Conservation (phyloP, 768 basidiomycete species). For the Panus rudis region DNA sequence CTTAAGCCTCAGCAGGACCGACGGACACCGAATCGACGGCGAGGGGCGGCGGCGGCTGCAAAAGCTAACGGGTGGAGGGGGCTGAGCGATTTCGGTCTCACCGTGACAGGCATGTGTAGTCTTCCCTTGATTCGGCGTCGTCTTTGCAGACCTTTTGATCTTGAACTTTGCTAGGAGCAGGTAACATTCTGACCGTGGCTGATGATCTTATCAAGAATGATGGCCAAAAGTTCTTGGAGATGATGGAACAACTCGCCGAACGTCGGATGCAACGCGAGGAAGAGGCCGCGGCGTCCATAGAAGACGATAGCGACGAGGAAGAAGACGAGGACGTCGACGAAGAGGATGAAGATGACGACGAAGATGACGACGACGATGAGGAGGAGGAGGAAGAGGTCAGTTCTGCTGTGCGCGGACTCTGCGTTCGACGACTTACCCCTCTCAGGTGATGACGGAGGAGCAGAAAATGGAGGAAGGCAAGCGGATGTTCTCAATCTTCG, state of each 20-base stretch:
- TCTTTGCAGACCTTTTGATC: constrained; percentile 10
- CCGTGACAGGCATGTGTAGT: constrained; percentile 62
- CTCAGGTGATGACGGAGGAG: constrained; percentile 81
- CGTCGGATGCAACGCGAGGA: constrained; percentile 90
- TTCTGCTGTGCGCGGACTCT: neutral
- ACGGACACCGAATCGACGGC: constrained; percentile 16
- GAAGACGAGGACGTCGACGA: constrained; percentile 44
- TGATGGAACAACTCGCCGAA: constrained; percentile 99
- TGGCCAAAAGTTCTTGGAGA: constrained; percentile 97
- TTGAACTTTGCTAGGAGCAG: constrained; percentile 49
- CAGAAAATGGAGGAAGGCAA: constrained; percentile 99
- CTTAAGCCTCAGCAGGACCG: constrained; percentile 20
- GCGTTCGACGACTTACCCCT: constrained; percentile 9
- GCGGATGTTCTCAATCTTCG: constrained; percentile 99
- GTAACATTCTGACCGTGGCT: constrained; percentile 95
- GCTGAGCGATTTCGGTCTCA: constrained; percentile 74
- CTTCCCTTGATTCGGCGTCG: constrained; percentile 12
- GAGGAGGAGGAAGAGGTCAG: constrained; percentile 43
- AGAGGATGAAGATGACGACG: constrained; percentile 43
- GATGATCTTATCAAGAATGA: constrained; percentile 99
- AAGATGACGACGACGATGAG: constrained; percentile 45
- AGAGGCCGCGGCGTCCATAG: constrained; percentile 39
- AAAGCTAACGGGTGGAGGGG: constrained; percentile 53
- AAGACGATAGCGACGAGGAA: constrained; percentile 42
- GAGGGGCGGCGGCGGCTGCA: constrained; percentile 32